phyloP scores from a whole-genome alignment of 2,329 filamentous ascomycete species.

The Aspergillus eucalypticola region DNA sequence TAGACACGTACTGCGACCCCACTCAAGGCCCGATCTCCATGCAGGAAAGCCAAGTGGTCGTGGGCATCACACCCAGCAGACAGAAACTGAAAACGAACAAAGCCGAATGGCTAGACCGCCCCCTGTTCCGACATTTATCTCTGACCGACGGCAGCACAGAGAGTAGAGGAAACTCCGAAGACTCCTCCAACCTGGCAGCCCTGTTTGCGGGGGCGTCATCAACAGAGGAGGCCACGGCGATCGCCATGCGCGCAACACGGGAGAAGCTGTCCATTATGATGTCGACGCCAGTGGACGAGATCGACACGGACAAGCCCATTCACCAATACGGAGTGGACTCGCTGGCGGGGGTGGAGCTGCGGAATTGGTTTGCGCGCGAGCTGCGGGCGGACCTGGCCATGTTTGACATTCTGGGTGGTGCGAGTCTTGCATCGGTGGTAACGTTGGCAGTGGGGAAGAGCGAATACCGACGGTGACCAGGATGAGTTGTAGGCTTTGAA shows the following conservation, averaged over 20 bases:
- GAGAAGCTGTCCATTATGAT: slow-evolving; percentile 38
- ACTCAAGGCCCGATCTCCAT: background rate
- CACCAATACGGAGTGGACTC: slow-evolving; percentile 25
- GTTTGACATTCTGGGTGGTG: slow-evolving; percentile 12
- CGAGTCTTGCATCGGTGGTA: slow-evolving; percentile 5
- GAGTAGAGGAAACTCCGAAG: background rate
- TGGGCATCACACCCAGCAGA: slow-evolving; percentile 8
- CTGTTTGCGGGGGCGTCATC: slow-evolving; percentile 6
- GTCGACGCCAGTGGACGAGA: slow-evolving; percentile 31
- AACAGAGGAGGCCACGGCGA: slow-evolving; percentile 1
- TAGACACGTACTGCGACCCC: slow-evolving; percentile 14
- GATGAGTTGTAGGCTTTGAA: too few species aligned
- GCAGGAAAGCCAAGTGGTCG: slow-evolving; percentile 4
- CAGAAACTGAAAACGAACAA: background rate
- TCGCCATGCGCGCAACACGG: slow-evolving; percentile 22
- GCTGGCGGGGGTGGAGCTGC: slow-evolving; percentile 8
- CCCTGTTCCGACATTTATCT: slow-evolving; percentile 5
- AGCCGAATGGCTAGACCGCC: slow-evolving; percentile 8
- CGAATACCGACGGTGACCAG: background rate
- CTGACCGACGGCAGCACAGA: background rate
- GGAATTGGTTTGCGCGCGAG: slow-evolving; percentile 10
- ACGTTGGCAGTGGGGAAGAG: slow-evolving; percentile 1
- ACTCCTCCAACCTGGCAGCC: slow-evolving; percentile 1
- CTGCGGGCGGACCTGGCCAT: slow-evolving; percentile 9
- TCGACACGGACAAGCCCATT: slow-evolving; percentile 31